Base-by-base conservation (phyloP, 2,329 filamentous ascomycete genomes). In the Phialophora macrospora region DNA sequence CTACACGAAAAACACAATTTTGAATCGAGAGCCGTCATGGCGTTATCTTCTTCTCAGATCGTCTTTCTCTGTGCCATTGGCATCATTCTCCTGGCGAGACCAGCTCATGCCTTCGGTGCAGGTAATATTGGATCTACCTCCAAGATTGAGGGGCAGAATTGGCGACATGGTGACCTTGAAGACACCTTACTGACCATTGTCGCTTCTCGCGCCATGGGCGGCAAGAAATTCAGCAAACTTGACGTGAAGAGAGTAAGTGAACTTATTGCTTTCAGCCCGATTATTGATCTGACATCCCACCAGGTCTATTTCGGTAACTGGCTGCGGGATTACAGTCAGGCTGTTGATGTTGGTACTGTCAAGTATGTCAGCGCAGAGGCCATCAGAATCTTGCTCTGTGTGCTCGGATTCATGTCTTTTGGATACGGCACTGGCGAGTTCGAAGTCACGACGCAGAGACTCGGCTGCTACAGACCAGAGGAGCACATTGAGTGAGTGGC, bases 251-350 rank as follows among this genome's bases (percentile, higher is more conserved):
- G 72, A 65, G 72, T 72, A 65, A 64, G 69, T 70, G 8, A 12
- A n/a, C 44, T 41, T 17, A 22, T 4, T 30, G 26, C n/a, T 20
- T 34, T 34, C 46, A 41, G 26, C 26, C 14, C 17, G 26, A 24
- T 17, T 63, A 56, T n/a, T 62, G 5, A 20, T 26, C 56, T 51
- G 5, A 32, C 55, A 11, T 32, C 17, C 17, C 24, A 26, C 4
- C 87, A 93, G 67, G 91, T 96, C 69, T 97, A 97, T 82, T 97
- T 97, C 81, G 93, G 93, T 70, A 97, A 97, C 82, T 97, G 93
- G 93, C 86, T 97, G 38, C 87, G 87, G 63, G 93, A 97, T 79
- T 97, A 97, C 79, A 95, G 91, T 60, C 93, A 97, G 79, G 93
- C 93, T 67, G 91, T 97, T 73, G 93, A 97, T 77, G 91, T 97